Base-by-base conservation (phyloP, 2,329 filamentous ascomycete genomes). In the Phialocephala subalpina region DNA sequence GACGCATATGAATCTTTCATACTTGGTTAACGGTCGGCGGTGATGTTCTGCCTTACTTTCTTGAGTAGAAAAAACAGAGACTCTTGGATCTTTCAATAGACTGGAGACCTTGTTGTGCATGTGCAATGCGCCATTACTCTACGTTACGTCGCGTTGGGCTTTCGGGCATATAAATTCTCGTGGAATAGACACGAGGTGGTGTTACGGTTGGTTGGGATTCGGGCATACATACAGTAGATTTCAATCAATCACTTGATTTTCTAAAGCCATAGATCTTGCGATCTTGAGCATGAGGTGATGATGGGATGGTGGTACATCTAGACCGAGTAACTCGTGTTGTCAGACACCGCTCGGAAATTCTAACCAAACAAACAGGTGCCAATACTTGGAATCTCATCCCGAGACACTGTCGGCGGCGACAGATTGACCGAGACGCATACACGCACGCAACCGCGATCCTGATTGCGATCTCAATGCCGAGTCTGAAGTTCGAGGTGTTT, bases 191-290 rank as follows among this genome's bases (percentile, higher is more conserved):
- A 29, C 18, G 49, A 53, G 49, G 9, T 11, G 27, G n/a, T 12
- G 11, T 29, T 49, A 4, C 8, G 45, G n/a, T 22, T n/a, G 18
- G 20, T 12, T 6, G n/a, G 40, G 45, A 11, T 22, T 25, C 3
- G n/a, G 20, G 9, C 20, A 22, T 25, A 45, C 7, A 45, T 11
- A 33, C 12, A 42, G 14, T 42, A 42, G 38, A 42, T 42, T 29
- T 53, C 49, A 33, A 29, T 29, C 49, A 53, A 53, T 53, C 49
- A 29, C 25, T 53, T 53, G 27, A 53, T 29, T 27, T 53, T 53
- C 2, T 11, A 18, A 9, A 27, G 45, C 45, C 45, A 49, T 25
- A 20, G 45, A 11, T 49, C 45, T 8, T 27, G n/a, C 20, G 45
- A 25, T 25, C 45, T 49, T 27, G 22, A 22, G 45, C 45, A 49